These are phyloP conservation scores for Septoria petroselini DNA, from an alignment of 2,329 filamentous ascomycete genomes.

Conservation along the genomic window DNA sequence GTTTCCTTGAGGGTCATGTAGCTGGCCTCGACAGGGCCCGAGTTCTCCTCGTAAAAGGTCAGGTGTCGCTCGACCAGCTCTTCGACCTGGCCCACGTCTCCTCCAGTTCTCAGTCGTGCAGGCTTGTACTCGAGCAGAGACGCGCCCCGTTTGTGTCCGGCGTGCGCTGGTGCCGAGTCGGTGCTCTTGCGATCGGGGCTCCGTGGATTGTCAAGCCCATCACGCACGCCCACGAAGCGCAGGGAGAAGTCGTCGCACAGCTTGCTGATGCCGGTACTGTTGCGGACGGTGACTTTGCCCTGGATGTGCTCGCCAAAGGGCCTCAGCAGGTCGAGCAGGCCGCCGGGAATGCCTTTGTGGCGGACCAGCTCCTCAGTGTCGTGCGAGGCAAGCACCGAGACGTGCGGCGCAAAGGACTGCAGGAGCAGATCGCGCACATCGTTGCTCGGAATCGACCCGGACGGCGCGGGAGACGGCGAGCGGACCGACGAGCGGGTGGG, in stretches of 20 bases:
- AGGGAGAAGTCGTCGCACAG: slow-evolving; percentile 87
- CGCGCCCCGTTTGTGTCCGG: slow-evolving; percentile 8
- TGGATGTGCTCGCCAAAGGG: slow-evolving; percentile 87
- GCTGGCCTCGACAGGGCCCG: slow-evolving; percentile 39
- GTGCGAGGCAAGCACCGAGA: slow-evolving; percentile 79
- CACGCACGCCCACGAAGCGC: slow-evolving; percentile 72
- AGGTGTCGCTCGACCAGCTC: slow-evolving; percentile 76
- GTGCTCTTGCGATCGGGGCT: slow-evolving; percentile 38
- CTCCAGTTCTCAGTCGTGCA: slow-evolving; percentile 45
- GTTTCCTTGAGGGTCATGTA: slow-evolving; percentile 43
- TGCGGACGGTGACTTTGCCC: slow-evolving; percentile 84
- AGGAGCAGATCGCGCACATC: slow-evolving; percentile 66
- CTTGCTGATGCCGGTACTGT: slow-evolving; percentile 80
- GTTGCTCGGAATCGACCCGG: slow-evolving; percentile 45
- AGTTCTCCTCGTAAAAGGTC: slow-evolving; percentile 64
- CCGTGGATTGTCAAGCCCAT: slow-evolving; percentile 45
- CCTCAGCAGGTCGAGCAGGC: slow-evolving; percentile 78
- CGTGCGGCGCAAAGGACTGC: slow-evolving; percentile 81
- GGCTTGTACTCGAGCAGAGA: slow-evolving; percentile 38
- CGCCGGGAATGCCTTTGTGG: slow-evolving; percentile 79
- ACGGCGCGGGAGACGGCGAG: slow-evolving; percentile 40
- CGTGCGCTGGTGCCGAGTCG: slow-evolving; percentile 33
- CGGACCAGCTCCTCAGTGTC: slow-evolving; percentile 78
- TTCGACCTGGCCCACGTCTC: slow-evolving; percentile 68
- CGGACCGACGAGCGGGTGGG: slow-evolving; percentile 41